These are phyloP conservation scores for Leucaena leucocephala DNA, from an alignment of 306 rosid genomes.

Conservation along the genomic window DNA sequence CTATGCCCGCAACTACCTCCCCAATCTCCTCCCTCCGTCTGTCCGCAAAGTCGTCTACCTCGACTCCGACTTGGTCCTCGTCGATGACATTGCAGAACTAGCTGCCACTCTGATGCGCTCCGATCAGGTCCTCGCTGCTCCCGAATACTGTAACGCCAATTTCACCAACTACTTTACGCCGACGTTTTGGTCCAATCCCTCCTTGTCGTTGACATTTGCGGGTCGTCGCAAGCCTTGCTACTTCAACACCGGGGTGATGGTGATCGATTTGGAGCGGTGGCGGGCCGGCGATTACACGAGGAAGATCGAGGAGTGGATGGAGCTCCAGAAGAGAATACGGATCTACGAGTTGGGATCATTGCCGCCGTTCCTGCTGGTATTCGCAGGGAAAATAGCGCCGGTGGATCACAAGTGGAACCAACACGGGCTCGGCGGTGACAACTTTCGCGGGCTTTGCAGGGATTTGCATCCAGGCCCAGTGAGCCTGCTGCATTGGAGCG, in stretches of 20 bases:
- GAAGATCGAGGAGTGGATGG: slow-evolving; percentile 94
- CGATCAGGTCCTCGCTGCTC: slow-evolving; percentile 75
- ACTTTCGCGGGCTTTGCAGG: slow-evolving; percentile 80
- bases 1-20: slow-evolving; percentile 91
- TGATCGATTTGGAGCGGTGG: slow-evolving; percentile 80
- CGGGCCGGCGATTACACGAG: slow-evolving; percentile 76
- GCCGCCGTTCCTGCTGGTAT: slow-evolving; percentile 87
- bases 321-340: slow-evolving; percentile 92
- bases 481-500: slow-evolving; percentile 95
- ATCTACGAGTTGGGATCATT: slow-evolving; percentile 90
- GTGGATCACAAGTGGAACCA: slow-evolving; percentile 97
- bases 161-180: slow-evolving; percentile 82
- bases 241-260: slow-evolving; percentile 98
- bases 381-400: slow-evolving; percentile 75
- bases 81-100: slow-evolving; percentile 86
- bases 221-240: slow-evolving; percentile 75
- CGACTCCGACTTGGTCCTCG: slow-evolving; percentile 87
- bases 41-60: slow-evolving; percentile 73
- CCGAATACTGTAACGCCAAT: slow-evolving; percentile 94
- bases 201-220: slow-evolving; percentile 69
- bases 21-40: slow-evolving; percentile 62
- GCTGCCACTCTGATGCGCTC: slow-evolving; percentile 56
- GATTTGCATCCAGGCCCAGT: slow-evolving; percentile 90
- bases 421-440: slow-evolving; percentile 97
- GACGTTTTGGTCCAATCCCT: slow-evolving; percentile 84